Percentiles rank a stretch among this genome's conserved stretches.
Evolutionary conservation across 2,329 filamentous ascomycete species (phyloP).

Genomic region (Westerdykella ornata): DNA sequence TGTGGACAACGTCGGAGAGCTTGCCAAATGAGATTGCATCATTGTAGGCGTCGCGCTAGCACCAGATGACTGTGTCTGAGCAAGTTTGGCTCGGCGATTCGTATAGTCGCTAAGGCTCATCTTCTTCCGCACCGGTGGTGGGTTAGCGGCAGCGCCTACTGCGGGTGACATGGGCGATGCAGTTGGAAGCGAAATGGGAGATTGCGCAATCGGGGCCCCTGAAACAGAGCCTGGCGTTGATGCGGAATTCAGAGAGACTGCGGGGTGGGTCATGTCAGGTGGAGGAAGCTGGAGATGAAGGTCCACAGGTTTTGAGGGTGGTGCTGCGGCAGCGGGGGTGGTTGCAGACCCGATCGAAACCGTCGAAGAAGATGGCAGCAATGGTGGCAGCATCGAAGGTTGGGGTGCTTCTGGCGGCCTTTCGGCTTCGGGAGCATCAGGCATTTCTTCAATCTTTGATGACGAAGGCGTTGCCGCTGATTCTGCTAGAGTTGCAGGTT

Average conservation of each 20-base stretch:
- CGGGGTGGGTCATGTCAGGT: conserved; percentile 16
- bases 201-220: conserved; percentile 23
- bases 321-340: conserved; percentile 8
- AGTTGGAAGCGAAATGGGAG: conserved; percentile 16
- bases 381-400: conserved; percentile 28
- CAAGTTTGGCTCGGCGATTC: conserved; percentile 38
- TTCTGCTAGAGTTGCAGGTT: conserved; percentile 5
- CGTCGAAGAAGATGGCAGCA: conserved; percentile 27
- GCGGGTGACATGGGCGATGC: conserved; percentile 34
- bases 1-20: conserved; percentile 28
- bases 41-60: conserved; percentile 19
- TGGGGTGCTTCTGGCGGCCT: conserved; percentile 18
- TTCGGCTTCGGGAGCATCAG: conserved; percentile 21
- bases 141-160: conserved; percentile 39
- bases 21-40: conserved; percentile 20
- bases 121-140: conserved; percentile 44
- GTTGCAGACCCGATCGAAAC: conserved; percentile 8
- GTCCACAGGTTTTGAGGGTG: conserved; percentile 14
- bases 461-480: conserved; percentile 8
- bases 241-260: conserved; percentile 10
- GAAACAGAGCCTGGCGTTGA: conserved; percentile 23
- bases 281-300: conserved; percentile 28
- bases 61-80: conserved; percentile 23
- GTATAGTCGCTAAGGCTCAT: conserved; percentile 48
- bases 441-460: conserved; percentile 25